Evolutionary conservation across 2,329 filamentous ascomycete species (phyloP), one percentile per base, ranked within the genome.

Genomic region (Botrytis aclada): DNA sequence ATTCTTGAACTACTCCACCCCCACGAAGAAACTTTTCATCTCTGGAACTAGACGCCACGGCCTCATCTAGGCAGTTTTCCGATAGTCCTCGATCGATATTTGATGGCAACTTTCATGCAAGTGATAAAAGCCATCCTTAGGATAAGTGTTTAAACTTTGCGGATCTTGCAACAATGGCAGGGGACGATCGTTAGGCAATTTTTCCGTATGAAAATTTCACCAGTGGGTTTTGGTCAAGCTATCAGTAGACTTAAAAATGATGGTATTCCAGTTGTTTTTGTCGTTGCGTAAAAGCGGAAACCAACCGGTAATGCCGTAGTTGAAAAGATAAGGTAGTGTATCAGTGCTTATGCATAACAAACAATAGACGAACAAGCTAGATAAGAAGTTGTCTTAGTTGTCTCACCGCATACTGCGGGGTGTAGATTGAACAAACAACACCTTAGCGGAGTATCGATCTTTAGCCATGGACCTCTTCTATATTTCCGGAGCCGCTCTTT

Each of bases 361-460:
- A 7, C 25, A n/a, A 54, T 16, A 25, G 29, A 65, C 25, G 22
- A 14, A 14, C 43, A 39, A 22, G 43, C 25, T 14, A 37, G 29
- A 47, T 47, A 65, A 65, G 62, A 47, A 65, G 63, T 18, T 20
- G 60, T 62, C 22, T 25, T 62, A 41, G 22, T 62, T 12, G 29
- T 37, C 63, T 65, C 37, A 47, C 41, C n/a, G 43, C 63, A 47
- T 65, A 47, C 62, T 47, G 63, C 63, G 29, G 63, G 63, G 43
- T 37, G 20, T 51, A 65, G 25, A 25, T 6, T 34, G 20, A 34
- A 47, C 3, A 20, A 45, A n/a, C 4, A 2, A 12, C 12, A 29
- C 22, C 41, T 34, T 32, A 22, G 22, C 10, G 63, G 43, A 47
- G 41, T 8, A 39, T 62, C 7, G 22, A 22, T 32, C 18, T 18